Base-by-base conservation (phyloP, 495 filamentous ascomycete genomes). In the Pseudomonodictys pantanalensis region DNA sequence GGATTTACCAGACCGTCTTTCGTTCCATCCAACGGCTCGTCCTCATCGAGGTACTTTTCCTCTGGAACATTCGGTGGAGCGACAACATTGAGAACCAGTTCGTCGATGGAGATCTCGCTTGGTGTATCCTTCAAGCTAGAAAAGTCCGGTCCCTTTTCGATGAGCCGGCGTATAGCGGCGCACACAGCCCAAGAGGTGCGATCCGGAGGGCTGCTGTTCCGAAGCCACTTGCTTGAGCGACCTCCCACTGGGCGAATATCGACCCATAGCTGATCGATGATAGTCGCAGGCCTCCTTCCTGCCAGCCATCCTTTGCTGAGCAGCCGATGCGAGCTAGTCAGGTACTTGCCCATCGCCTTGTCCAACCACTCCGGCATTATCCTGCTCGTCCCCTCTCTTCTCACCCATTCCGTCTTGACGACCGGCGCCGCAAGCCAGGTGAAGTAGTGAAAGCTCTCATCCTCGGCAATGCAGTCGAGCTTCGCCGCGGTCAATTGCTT, bases 141-240 rank as follows among this genome's bases (percentile, higher is more conserved):
- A 25, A 66, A 62, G 18, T 66, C 41, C 12, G 64, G 54, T 10
- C 64, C 64, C 17, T 60, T 49, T n/a, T 62, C 53, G 6, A 67
- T 22, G 30, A 67, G 41, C 17, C 56, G 54, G 48, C 52, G 58
- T 7, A 67, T 44, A 2, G 59, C 64, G 11, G 59, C 58, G 30
- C 64, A 67, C 15, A 67, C 42, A n/a, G 52, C 59, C 64, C 64
- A 67, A 10, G 55, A 58, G 7, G 58, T 63, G 11, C 59, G 58
- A 15, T 60, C 56, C 10, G 51, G 55, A 10, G 44, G 28, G 20
- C 29, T 46, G 28, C 24, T 43, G 30, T 58, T 59, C 18, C 39
- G 18, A 17, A 45, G 24, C 44, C 26, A 50, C 50, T 59, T 63
- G 18, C 29, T 35, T 9, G 42, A 54, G 18, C 59, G 54, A 17